Evolutionary conservation across 768 basidiomycete genomes (phyloP).

Genomic region (Amanita jacksonii): DNA sequence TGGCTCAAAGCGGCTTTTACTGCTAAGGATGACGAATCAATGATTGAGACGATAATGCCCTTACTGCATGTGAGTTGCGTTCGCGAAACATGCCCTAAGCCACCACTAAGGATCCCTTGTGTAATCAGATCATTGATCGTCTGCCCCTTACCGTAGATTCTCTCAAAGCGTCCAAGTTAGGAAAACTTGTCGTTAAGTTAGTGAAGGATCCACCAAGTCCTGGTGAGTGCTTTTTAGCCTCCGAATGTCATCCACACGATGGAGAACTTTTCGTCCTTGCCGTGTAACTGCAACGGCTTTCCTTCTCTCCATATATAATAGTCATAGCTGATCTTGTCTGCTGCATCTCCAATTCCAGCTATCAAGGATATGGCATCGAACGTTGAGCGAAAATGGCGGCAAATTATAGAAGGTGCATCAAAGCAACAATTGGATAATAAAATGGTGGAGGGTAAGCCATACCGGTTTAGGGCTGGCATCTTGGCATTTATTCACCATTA

Average conservation of each 20-base stretch:
- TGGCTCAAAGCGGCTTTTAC: constrained; percentile 70
- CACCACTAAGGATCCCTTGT: constrained; percentile 6
- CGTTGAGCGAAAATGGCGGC: constrained; percentile 78
- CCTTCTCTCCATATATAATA: constrained; percentile 28
- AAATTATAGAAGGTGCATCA: constrained; percentile 32
- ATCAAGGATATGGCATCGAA: constrained; percentile 91
- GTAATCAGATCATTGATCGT: constrained; percentile 68
- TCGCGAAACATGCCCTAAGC: neutral
- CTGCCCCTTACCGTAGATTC: constrained; percentile 65
- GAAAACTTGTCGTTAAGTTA: constrained; percentile 70
- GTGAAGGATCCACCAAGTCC: constrained; percentile 66
- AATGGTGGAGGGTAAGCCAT: constrained; percentile 64
- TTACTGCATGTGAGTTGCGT: constrained; percentile 67
- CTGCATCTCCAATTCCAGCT: constrained; percentile 46
- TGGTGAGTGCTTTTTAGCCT: constrained; percentile 50
- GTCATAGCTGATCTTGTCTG: constrained; percentile 66
- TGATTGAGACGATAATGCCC: constrained; percentile 78
- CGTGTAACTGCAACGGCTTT: constrained; percentile 12
- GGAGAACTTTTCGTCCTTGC: constrained; percentile 9
- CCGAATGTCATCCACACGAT: neutral
- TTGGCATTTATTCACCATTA: constrained; percentile 14
- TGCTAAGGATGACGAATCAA: constrained; percentile 38
- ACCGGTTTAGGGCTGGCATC: constrained; percentile 30
- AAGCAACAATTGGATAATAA: constrained; percentile 34
- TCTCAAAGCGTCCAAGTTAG: constrained; percentile 64